These are phyloP conservation scores for Apiospora koreana DNA, from an alignment of 2,329 filamentous ascomycete species.

Conservation along the genomic window DNA sequence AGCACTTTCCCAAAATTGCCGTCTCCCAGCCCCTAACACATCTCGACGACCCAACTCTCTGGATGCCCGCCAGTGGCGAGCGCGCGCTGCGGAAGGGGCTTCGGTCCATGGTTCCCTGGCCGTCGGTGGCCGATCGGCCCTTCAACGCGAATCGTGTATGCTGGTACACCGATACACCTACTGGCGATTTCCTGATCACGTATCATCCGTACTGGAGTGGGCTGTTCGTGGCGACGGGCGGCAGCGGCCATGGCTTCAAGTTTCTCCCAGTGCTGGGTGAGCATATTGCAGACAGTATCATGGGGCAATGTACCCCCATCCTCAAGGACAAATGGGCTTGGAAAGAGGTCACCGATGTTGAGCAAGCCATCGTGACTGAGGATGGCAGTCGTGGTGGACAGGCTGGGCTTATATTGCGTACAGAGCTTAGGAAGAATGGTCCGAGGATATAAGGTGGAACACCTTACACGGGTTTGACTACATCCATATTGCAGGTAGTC, in stretches of 20 bases:
- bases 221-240: slow-evolving; percentile 63
- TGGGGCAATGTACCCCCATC: slow-evolving; percentile 45
- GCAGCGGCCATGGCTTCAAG: slow-evolving; percentile 68
- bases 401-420: slow-evolving; percentile 46
- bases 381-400: slow-evolving; percentile 55
- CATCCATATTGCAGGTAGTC: neutral
- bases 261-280: slow-evolving; percentile 68
- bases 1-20: slow-evolving; percentile 15
- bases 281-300: slow-evolving; percentile 58
- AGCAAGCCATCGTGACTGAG: slow-evolving; percentile 46
- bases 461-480: neutral
- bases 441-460: slow-evolving; percentile 11
- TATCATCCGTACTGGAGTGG: slow-evolving; percentile 64
- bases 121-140: slow-evolving; percentile 56
- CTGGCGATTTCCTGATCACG: slow-evolving; percentile 70
- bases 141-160: slow-evolving; percentile 67
- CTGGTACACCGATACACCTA: slow-evolving; percentile 76
- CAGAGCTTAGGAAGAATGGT: slow-evolving; percentile 39
- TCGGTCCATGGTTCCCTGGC: slow-evolving; percentile 58
- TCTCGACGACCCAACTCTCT: slow-evolving; percentile 46
- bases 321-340: slow-evolving; percentile 63
- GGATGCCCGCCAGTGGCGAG: slow-evolving; percentile 62
- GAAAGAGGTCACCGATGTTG: slow-evolving; percentile 54
- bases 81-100: slow-evolving; percentile 62
- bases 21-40: slow-evolving; percentile 48